Evolutionary conservation across 768 basidiomycete species (phyloP).

Genomic region (Naganishia friedmannii): DNA sequence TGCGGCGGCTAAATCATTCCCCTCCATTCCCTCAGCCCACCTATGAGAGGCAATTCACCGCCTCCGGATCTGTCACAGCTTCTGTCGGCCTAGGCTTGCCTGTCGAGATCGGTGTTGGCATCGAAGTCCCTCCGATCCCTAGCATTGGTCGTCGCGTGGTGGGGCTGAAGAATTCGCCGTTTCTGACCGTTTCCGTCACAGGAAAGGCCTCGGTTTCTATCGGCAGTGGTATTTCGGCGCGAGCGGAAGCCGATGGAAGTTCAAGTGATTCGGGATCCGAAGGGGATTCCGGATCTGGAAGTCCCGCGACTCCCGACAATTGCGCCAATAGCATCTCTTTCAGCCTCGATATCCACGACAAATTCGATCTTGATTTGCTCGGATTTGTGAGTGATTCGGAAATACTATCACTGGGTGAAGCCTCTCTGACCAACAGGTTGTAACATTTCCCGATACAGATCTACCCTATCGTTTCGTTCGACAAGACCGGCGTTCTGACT

Average conservation of each 20-base stretch:
- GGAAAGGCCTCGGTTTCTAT: background rate
- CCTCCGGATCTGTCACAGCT: background rate
- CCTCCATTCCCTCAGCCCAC: background rate
- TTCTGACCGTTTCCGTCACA: background rate
- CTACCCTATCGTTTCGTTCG: background rate
- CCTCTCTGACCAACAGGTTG: no score
- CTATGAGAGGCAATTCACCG: background rate
- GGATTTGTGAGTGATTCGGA: no score
- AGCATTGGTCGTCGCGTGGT: background rate
- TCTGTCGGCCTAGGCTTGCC: constrained; percentile 7
- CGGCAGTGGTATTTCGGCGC: background rate
- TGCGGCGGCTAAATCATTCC: no score
- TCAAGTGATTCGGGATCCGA: background rate
- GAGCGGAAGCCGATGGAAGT: background rate
- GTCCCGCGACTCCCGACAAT: background rate
- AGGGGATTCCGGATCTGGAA: background rate
- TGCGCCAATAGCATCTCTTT: background rate
- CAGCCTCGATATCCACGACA: constrained; percentile 14
- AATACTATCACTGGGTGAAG: no score
- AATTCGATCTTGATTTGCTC: background rate
- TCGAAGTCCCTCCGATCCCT: background rate
- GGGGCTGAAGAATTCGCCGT: constrained; percentile 3
- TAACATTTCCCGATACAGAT: no score
- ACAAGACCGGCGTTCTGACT: background rate
- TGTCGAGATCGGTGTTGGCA: constrained; percentile 6